Evolutionary conservation across 305 asterid species (phyloP), one percentile per base, ranked within the genome.

Genomic region (Rubia peregrina): DNA sequence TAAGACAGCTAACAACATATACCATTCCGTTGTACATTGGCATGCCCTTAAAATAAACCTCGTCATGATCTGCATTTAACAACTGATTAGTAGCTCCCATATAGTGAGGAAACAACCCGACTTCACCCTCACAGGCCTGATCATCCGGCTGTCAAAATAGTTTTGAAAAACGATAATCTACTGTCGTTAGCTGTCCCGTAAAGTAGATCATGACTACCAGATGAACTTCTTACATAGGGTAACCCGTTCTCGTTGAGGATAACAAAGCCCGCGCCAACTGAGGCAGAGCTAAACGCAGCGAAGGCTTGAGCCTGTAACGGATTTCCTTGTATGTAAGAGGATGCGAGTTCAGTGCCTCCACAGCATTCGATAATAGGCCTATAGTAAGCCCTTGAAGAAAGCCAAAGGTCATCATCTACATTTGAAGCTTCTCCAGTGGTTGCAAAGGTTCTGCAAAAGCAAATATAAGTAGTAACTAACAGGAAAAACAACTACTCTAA

Each of bases 331-430:
- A 94, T 80, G 73, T 91, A 94, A 75, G 90, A 74, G 0, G 97
- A 89, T 3, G 99, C 82, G 67, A 94, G 99, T 86, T 94, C 99
- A 7, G 99, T 89, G 77, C 99, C 99, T 75, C 99, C 99, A 73
- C 99, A 94, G 70, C 90, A 81, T 82, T 91, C 98, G 57, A 91
- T 61, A 75, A 94, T 76, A 26, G 96, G 99, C 74, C 81, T 89
- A 82, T 94, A 94, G 76, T 51, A 85, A 64, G 90, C 85, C 85
- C 83, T 85, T 51, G 99, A 89, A 19, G 97, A 87, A 80, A 94
- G 97, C 97, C 98, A 94, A 46, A 94, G 95, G 79, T 91, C 97
- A 79, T 94, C 98, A 71, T 94, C 97, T 36, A 91, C 67, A 51
- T 83, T 89, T 11, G 98, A 94, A 80, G 90, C 84, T 86, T 94